Evolutionary conservation across 306 rosid genomes (phyloP).

Genomic region (Corylus heterophylla): DNA sequence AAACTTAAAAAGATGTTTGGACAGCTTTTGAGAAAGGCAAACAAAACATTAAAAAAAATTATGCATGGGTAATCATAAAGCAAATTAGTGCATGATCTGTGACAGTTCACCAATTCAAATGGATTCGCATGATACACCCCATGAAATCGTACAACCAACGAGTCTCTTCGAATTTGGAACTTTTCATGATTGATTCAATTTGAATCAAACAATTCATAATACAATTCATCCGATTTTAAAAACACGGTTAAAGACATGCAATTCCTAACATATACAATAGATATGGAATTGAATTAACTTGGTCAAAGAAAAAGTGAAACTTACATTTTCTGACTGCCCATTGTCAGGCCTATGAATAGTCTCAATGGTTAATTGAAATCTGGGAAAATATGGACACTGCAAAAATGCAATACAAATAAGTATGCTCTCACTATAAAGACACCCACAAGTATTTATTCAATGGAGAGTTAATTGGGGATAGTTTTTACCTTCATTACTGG

Average conservation of each 20-base stretch:
- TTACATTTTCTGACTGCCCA: constrained; percentile 46
- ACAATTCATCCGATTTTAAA: background rate
- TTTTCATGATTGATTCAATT: background rate
- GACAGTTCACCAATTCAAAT: background rate
- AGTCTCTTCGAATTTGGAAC: background rate
- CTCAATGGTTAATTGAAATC: constrained; percentile 44
- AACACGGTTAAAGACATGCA: background rate
- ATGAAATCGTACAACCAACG: background rate
- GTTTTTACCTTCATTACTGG: constrained; percentile 42
- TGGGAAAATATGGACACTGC: constrained; percentile 54
- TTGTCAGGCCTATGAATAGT: constrained; percentile 42
- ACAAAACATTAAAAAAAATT: background rate
- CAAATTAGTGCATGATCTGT: background rate
- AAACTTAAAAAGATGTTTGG: background rate
- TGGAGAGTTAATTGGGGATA: constrained; percentile 4
- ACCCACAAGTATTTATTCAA: background rate
- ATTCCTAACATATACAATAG: background rate
- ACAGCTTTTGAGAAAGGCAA: no score
- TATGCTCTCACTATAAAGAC: background rate
- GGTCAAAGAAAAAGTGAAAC: constrained; percentile 14
- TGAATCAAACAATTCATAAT: background rate
- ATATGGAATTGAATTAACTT: background rate
- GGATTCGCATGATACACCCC: background rate
- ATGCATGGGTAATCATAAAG: background rate
- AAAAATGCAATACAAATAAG: constrained; percentile 15